Evolutionary conservation across 106 monocot species (phyloP), one percentile per base, ranked within the genome.

Genomic region (Allium fistulosum): DNA sequence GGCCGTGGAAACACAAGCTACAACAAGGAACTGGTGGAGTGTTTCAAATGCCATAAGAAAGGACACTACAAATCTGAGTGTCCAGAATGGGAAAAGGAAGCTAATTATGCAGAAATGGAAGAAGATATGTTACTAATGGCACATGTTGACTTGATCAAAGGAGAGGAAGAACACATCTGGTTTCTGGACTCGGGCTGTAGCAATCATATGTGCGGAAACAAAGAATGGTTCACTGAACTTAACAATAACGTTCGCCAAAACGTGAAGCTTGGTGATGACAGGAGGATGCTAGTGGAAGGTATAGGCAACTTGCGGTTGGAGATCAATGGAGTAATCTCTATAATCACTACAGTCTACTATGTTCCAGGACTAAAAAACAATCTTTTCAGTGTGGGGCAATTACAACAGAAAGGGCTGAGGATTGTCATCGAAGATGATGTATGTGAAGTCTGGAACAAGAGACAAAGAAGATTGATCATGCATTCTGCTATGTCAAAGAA

Each of bases 31-130:
- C 46, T n/a, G 4, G 13, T 64, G 7, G 64, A 64, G 48, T 64
- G 64, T 18, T 64, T 64, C 15, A 64, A 64, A 18, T 64, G 64
- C 64, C 46, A 64, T 15, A 10, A 64, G 46, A n/a, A 47, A 1
- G 64, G 64, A 64, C 64, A 64, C 62, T 62, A 26, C 45, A 6
- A 26, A 62, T 62, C 26, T 62, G 62, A 62, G 27, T 62, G 62
- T 62, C 64, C 64, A 2, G 47, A 18, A 15, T 64, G 64, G 64
- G 64, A 64, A 9, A 64, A 64, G 64, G 16, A 64, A 2, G 64
- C 64, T n/a, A 64, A 64, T 48, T 64, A 64, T 64, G 64, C 46
- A 15, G 46, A 64, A 64, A 45, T 64, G 7, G 64, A 48, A 64
- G 64, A 64, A 47, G 46, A 64, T 47, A 6, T 62, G 7, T 10